These are phyloP conservation scores for Vitrella brassicaformis DNA, from an alignment of 73 alveolate species.

Conservation along the genomic window DNA sequence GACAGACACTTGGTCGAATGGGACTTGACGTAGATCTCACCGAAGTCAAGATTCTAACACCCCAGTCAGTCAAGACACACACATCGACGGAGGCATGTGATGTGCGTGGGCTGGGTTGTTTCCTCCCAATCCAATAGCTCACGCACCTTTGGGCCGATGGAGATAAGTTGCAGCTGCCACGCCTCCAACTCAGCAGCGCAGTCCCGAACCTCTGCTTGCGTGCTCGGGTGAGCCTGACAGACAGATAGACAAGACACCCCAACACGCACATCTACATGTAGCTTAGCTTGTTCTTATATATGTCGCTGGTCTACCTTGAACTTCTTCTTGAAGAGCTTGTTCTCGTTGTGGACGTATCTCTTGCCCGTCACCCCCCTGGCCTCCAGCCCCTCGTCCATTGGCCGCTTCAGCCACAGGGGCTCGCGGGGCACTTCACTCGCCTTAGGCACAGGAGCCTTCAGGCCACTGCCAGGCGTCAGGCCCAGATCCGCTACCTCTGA, in stretches of 20 bases:
- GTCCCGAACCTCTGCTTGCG: neutral
- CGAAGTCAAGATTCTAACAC: neutral
- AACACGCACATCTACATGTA: too few relatives aligned
- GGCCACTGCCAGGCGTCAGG: neutral
- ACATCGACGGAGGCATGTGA: neutral
- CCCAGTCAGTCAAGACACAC: neutral
- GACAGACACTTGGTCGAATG: neutral
- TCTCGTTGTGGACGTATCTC: neutral
- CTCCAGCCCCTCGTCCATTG: neutral
- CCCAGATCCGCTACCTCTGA: neutral
- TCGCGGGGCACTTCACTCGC: neutral
- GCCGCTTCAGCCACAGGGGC: neutral
- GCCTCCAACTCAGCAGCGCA: neutral
- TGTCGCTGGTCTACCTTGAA: too few relatives aligned
- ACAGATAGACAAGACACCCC: too few relatives aligned
- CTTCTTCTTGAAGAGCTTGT: neutral
- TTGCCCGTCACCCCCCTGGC: neutral
- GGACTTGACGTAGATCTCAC: neutral
- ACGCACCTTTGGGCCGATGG: neutral
- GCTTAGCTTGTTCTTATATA: too few relatives aligned
- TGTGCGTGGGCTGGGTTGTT: too few relatives aligned
- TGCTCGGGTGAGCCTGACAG: neutral
- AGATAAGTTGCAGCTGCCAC: neutral
- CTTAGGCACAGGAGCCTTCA: neutral
- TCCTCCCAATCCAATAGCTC: too few relatives aligned